These are phyloP conservation scores for Sonneratia alba DNA, from an alignment of 345 rosid genomes.

Conservation along the genomic window DNA sequence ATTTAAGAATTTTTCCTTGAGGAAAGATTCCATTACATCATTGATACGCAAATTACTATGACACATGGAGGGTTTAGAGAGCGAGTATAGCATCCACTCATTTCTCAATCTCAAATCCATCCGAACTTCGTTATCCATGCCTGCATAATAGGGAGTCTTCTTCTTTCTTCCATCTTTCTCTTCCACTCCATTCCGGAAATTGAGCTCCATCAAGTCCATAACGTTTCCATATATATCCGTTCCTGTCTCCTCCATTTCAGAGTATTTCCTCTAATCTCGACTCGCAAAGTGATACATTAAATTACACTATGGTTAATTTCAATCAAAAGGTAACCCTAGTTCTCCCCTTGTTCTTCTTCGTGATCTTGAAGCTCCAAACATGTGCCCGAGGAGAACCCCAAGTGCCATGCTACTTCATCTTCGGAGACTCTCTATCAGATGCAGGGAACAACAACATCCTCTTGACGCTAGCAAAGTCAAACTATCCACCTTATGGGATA, in stretches of 20 bases:
- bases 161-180: background rate
- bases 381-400: background rate
- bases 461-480: slow-evolving; percentile 19
- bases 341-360: background rate
- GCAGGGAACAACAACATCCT: slow-evolving; percentile 33
- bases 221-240: background rate
- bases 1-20: no score
- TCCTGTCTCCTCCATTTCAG: background rate
- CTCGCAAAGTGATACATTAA: background rate
- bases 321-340: background rate
- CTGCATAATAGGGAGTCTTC: background rate
- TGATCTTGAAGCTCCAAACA: background rate
- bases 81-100: background rate
- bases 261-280: background rate
- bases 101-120: background rate
- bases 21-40: background rate
- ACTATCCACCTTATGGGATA: slow-evolving; percentile 28
- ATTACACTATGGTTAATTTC: background rate
- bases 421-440: slow-evolving; percentile 35
- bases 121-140: background rate
- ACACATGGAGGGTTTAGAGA: background rate
- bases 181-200: background rate
- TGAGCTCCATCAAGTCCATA: background rate
- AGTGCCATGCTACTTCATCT: slow-evolving; percentile 28
- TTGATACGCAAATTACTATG: background rate